These are phyloP conservation scores for Populus hybrid DNA, from an alignment of 441 rosid genomes.

Conservation along the genomic window DNA sequence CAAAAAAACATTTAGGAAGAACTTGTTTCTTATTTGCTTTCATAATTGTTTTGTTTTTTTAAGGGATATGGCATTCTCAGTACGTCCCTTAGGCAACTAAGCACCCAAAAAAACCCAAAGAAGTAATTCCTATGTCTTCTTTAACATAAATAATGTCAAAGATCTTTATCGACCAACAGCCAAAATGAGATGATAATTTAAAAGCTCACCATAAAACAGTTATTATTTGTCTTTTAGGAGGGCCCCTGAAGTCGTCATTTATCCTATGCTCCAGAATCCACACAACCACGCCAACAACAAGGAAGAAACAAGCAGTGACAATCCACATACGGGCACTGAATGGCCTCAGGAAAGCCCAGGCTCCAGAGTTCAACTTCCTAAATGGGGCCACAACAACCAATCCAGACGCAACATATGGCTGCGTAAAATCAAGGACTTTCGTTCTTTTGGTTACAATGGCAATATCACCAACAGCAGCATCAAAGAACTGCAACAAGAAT, in stretches of 20 bases:
- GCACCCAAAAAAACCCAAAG: background rate
- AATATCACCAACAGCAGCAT: conserved; percentile 88
- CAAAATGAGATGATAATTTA: conserved; percentile 1
- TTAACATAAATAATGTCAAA: background rate
- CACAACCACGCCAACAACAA: conserved; percentile 67
- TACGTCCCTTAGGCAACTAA: background rate
- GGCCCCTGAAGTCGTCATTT: conserved; percentile 89
- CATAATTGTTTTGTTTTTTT: background rate
- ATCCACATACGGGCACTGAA: conserved; percentile 71
- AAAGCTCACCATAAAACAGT: conserved; percentile 70
- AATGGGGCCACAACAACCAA: conserved; percentile 80
- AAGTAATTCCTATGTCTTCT: background rate
- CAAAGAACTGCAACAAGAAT: conserved; percentile 49
- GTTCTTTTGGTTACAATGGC: conserved; percentile 85
- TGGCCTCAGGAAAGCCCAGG: conserved; percentile 90
- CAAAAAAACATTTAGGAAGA: background rate
- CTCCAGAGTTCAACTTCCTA: conserved; percentile 60
- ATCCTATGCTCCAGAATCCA: conserved; percentile 93
- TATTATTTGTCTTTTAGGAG: conserved; percentile 68
- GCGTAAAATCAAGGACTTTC: conserved; percentile 79
- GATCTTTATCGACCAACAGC: background rate
- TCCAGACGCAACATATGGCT: conserved; percentile 85
- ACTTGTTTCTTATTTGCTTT: background rate
- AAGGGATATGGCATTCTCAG: background rate
- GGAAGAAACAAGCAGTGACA: conserved; percentile 58